Percentiles rank a stretch among this genome's conserved stretches.
These are phyloP conservation scores for Rhizomucor pusillus DNA, from an alignment of 371 early-diverging fungal genomes.

Conservation along the genomic window DNA sequence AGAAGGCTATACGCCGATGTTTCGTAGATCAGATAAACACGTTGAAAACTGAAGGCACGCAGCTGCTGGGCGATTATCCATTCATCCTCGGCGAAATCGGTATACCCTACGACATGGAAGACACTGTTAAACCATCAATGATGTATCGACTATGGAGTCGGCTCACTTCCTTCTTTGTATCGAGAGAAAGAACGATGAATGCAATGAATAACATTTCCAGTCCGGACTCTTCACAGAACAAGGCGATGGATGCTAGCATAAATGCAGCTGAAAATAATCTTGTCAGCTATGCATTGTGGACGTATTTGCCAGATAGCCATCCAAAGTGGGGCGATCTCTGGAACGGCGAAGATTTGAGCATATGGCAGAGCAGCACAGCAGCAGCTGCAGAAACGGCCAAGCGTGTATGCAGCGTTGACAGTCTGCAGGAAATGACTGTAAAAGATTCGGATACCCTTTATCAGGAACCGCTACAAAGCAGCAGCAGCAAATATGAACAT, in stretches of 20 bases:
- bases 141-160: background rate
- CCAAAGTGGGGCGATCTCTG: conserved; percentile 66
- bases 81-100: conserved; percentile 73
- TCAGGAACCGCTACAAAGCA: conserved; percentile 1
- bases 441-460: conserved; percentile 9
- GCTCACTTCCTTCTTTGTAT: background rate
- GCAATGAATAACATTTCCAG: conserved; percentile 4
- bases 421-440: background rate
- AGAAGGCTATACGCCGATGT: conserved; percentile 55
- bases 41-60: conserved; percentile 51
- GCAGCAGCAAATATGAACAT: background rate
- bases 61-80: conserved; percentile 50
- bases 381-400: background rate
- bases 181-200: background rate
- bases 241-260: conserved; percentile 69
- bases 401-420: conserved; percentile 2
- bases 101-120: conserved; percentile 71
- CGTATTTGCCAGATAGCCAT: conserved; percentile 61
- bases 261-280: conserved; percentile 63
- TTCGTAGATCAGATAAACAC: conserved; percentile 59
- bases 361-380: conserved; percentile 27
- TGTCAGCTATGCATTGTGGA: conserved; percentile 66
- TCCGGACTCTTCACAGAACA: conserved; percentile 51
- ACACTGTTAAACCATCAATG: conserved; percentile 5
- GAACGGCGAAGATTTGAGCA: conserved; percentile 72